Evolutionary conservation across 768 basidiomycete species (phyloP).

Genomic region (Pisolithus marmoratus): DNA sequence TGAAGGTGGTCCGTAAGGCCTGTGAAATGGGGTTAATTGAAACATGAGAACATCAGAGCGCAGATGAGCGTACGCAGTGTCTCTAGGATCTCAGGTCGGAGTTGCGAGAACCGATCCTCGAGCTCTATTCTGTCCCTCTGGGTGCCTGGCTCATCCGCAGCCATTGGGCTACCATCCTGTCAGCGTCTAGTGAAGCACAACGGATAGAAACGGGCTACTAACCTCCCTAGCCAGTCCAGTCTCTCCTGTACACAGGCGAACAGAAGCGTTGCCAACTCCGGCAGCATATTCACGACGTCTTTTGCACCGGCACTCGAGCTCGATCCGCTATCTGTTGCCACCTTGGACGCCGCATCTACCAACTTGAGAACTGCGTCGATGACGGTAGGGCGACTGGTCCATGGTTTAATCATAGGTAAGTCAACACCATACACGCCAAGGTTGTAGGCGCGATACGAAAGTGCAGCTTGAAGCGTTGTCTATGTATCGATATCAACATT

Average conservation of each 20-base stretch:
- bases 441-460: slow-evolving; percentile 71
- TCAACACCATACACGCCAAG: slow-evolving; percentile 72
- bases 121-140: slow-evolving; percentile 57
- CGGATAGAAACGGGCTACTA: slow-evolving; percentile 1
- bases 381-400: slow-evolving; percentile 70
- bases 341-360: slow-evolving; percentile 57
- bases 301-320: slow-evolving; percentile 10
- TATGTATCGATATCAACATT: slow-evolving; percentile 23
- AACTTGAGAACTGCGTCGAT: slow-evolving; percentile 67
- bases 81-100: slow-evolving; percentile 74
- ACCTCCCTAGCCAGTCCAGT: slow-evolving; percentile 65
- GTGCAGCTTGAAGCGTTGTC: slow-evolving; percentile 68
- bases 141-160: slow-evolving; percentile 41
- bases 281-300: slow-evolving; percentile 50
- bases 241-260: slow-evolving; percentile 66
- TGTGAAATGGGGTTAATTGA: slow-evolving; percentile 21
- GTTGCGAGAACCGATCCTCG: slow-evolving; percentile 57
- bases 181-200: neutral
- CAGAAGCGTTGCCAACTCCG: slow-evolving; percentile 56
- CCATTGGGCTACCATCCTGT: slow-evolving; percentile 34
- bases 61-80: slow-evolving; percentile 60
- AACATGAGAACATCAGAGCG: neutral
- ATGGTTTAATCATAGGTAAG: slow-evolving; percentile 64
- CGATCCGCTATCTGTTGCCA: slow-evolving; percentile 10
- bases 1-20: slow-evolving; percentile 61